A percentile compares a stretch with the other conserved stretches of the same genome.
phyloP scores from a whole-genome alignment of 768 basidiomycete species.

The Infundibulicybe gibba region DNA sequence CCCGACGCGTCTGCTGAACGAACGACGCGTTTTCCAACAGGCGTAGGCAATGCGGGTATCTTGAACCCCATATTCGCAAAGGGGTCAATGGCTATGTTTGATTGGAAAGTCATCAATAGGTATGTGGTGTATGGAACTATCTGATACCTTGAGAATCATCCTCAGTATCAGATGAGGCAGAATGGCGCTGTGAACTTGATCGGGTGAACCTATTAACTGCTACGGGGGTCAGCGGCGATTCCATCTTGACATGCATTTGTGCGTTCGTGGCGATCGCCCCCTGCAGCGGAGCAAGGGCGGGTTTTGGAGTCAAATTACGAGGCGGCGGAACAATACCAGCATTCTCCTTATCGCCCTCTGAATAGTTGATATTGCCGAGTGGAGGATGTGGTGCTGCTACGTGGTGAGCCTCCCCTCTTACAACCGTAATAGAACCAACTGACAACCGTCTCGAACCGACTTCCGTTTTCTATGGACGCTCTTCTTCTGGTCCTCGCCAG shows the following conservation, averaged over 20 bases:
- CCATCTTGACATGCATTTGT: too few species aligned
- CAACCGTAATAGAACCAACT: constrained; percentile 1
- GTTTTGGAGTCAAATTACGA: too few species aligned
- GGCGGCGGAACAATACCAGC: too few species aligned
- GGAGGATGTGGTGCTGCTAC: background rate
- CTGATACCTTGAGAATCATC: constrained; percentile 33
- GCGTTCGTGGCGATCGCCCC: too few species aligned
- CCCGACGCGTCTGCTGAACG: too few species aligned
- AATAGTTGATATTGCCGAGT: too few species aligned
- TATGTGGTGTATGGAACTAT: background rate
- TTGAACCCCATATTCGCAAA: constrained; percentile 5
- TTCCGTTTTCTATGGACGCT: constrained; percentile 17
- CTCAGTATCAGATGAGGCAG: constrained; percentile 32
- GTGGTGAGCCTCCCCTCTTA: background rate
- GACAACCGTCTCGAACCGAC: background rate
- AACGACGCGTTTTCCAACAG: too few species aligned
- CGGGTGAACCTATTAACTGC: constrained; percentile 3
- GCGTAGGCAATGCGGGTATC: constrained; percentile 1
- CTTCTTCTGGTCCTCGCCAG: constrained; percentile 20
- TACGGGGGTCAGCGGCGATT: background rate
- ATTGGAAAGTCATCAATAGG: background rate
- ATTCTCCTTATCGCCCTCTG: too few species aligned
- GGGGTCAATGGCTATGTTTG: constrained; percentile 2
- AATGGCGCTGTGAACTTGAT: constrained; percentile 9
- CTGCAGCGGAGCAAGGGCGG: too few species aligned